Evolutionary conservation across 768 basidiomycete species (phyloP), one percentile per base, ranked within the genome.

Genomic region (Lactifluus hygrophoroides): DNA sequence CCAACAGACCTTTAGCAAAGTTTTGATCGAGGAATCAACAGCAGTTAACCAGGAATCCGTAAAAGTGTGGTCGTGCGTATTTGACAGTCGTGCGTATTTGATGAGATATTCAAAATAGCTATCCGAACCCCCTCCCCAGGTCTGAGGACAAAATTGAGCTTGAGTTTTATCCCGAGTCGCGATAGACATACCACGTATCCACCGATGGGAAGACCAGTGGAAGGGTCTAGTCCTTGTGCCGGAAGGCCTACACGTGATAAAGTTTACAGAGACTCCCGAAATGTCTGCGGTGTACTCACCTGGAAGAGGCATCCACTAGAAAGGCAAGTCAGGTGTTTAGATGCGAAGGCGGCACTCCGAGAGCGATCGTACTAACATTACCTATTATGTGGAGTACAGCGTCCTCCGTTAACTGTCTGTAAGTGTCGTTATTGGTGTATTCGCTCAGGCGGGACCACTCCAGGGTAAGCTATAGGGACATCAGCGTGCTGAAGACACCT

Each of bases 91-190:
- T 3, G 88, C 54, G 48, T 80, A 80, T 66, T 90, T 90, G 75
- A 88, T 81, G 55, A 88, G 75, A 64, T 89, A 88, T 67, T 90
- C 88, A 59, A 85, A 84, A 71, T 82, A 90, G 57, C 85, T 86
- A 69, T 89, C 88, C 0, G 81, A 82, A 28, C 84, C 85, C 48
- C 82, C 73, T 1, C 80, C 80, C 80, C 80, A 88, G n/a, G 83
- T 80, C 86, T 86, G 49, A 40, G 14, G 38, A 17, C 4, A 7
- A 40, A 34, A 35, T 38, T 47, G 35, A 32, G 8, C 25, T 35
- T 50, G 16, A 9, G 8, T 13, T 19, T 30, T 28, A 21, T 13
- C 37, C 11, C 21, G 43, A 19, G 9, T 30, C 25, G 13, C n/a
- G n/a, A 27, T 51, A 16, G 9, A 51, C 50, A 14, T 23, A 51